These are phyloP conservation scores for Elaeis guineensis DNA, from an alignment of 176 grass and related monocot genomes.

Conservation along the genomic window DNA sequence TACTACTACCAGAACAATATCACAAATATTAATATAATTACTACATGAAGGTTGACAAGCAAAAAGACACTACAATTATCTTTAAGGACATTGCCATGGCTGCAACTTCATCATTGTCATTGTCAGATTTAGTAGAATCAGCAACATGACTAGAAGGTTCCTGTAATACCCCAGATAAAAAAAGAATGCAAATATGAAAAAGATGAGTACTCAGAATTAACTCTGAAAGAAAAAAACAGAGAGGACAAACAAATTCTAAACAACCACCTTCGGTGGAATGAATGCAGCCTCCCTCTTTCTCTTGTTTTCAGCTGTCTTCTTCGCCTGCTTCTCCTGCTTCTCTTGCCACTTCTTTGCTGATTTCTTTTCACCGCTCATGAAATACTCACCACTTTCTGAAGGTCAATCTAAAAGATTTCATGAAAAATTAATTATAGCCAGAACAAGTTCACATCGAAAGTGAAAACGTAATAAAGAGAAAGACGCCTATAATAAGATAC, in stretches of 20 bases:
- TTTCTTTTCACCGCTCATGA: conserved; percentile 89
- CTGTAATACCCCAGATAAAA: conserved; percentile 31
- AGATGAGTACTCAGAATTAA: not conserved
- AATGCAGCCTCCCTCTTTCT: conserved; percentile 82
- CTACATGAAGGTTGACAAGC: not conserved
- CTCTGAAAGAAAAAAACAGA: no score
- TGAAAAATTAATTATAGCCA: conserved; percentile 10
- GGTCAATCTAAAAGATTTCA: conserved; percentile 56
- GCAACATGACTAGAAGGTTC: conserved; percentile 33
- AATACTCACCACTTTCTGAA: conserved; percentile 85
- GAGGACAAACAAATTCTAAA: not conserved
- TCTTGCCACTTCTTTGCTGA: conserved; percentile 86
- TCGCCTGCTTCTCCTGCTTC: conserved; percentile 81
- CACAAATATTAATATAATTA: not conserved
- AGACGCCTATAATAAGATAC: not conserved
- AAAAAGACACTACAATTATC: conserved; percentile 17
- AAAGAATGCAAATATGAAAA: conserved; percentile 13
- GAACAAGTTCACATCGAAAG: no score
- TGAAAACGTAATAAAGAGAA: not conserved
- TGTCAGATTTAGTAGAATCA: conserved; percentile 37
- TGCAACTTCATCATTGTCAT: conserved; percentile 28
- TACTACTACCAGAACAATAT: not conserved
- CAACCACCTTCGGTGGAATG: conserved; percentile 67
- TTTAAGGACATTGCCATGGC: conserved; percentile 75
- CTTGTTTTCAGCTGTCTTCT: conserved; percentile 82